These are phyloP conservation scores for Melanogaster broomeanus DNA, from an alignment of 768 basidiomycete species.

Conservation along the genomic window DNA sequence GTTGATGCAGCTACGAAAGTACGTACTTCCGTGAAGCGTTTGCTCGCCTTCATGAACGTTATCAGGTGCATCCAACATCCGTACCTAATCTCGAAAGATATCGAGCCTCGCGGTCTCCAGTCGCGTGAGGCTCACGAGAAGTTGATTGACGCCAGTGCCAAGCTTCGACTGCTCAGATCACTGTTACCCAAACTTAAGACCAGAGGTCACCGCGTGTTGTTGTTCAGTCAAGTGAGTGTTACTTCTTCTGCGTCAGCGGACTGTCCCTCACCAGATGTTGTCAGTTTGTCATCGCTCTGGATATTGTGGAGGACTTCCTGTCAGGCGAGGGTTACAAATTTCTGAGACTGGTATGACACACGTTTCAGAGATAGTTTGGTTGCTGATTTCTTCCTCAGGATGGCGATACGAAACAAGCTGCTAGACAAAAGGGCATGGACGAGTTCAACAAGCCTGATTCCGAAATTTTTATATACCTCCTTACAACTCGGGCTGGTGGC, in stretches of 20 bases:
- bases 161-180: slow-evolving; percentile 74
- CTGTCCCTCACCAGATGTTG: neutral
- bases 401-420: slow-evolving; percentile 80
- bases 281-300: slow-evolving; percentile 85
- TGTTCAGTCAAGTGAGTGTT: slow-evolving; percentile 83
- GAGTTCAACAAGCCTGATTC: slow-evolving; percentile 88
- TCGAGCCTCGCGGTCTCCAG: slow-evolving; percentile 70
- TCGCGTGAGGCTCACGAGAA: slow-evolving; percentile 69
- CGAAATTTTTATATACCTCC: slow-evolving; percentile 86
- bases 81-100: slow-evolving; percentile 76
- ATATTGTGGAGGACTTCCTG: slow-evolving; percentile 89
- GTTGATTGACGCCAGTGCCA: slow-evolving; percentile 82
- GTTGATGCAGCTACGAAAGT: slow-evolving; percentile 89
- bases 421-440: slow-evolving; percentile 95
- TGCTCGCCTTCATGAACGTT: neutral
- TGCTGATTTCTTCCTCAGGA: slow-evolving; percentile 52
- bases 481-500: slow-evolving; percentile 92
- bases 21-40: slow-evolving; percentile 25
- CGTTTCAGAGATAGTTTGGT: slow-evolving; percentile 1
- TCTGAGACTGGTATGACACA: slow-evolving; percentile 64
- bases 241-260: neutral
- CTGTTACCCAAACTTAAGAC: slow-evolving; percentile 83
- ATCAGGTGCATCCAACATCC: slow-evolving; percentile 88
- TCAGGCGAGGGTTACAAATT: slow-evolving; percentile 78
- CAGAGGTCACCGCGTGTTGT: slow-evolving; percentile 83